Base-by-base conservation (phyloP, 192 early-diverging fungal genomes). In the Coemansia sp. region DNA sequence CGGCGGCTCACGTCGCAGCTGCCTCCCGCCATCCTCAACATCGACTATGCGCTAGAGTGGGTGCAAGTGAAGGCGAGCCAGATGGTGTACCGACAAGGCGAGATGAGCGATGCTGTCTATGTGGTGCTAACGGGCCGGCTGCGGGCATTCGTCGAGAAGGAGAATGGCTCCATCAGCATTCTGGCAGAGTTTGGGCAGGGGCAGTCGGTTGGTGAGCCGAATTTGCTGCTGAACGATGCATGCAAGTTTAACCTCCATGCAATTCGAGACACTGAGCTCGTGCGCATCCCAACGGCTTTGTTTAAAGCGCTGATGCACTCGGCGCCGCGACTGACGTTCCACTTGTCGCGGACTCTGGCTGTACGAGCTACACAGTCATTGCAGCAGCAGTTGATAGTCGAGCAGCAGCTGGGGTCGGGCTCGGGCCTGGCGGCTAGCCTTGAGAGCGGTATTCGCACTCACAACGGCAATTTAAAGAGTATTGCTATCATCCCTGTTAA, bases 181-280 rank as follows among this genome's bases (percentile, higher is more conserved):
- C 55, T 95, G 34, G 91, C 86, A 27, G 98, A 99, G 85, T 96
- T 91, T 69, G 96, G 97, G 43, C 96, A 96, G 67, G 94, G 95
- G 36, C 95, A 99, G 65, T 95, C 93, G 31, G 90, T 99, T 1
- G 98, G 98, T 54, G 98, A 99, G 78, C 82, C 96, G 22, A 96
- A 96, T 70, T 92, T 98, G 12, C 78, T 99, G 43, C 91, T 88
- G 73, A 87, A 81, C 33, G 80, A 86, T 13, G 87, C 89, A 3
- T 89, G 93, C 51, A 88, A 88, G 20, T 91, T 90, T 22, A 99
- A 95, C 6, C 85, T 98, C 29, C 97, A 99, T 70, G 98, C 98
- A 2, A 99, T 99, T 70, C 91, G 98, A 47, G 98, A 98, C 75
- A 91, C 95, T 0, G 97, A 99, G 82, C 87, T 98, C 27, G 95